Base-by-base conservation (phyloP, 208 protist species). In the Tritrichomonas musculus region DNA sequence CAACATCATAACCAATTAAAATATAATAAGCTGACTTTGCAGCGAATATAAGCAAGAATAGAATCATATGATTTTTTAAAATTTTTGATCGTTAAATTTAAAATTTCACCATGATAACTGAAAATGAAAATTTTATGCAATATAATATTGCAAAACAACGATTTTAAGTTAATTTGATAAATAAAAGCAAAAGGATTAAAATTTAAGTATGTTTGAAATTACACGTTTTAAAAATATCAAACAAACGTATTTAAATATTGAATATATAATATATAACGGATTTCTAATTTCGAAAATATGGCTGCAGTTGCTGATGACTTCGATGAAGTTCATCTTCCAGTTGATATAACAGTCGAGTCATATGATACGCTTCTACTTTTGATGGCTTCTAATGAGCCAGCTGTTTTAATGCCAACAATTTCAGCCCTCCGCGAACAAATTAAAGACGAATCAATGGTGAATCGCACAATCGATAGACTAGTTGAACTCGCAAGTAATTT, bases 321-420 rank as follows among this genome's bases (percentile, higher is more conserved):
- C 77, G 77, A 88, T 53, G 77, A 88, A 88, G 77, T 88, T 14
- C 77, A 88, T 53, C 77, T 88, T 53, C 77, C 77, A 57, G 77
- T 88, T 13, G 77, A 88, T 88, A 88, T 88, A 13, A 88, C 77
- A 88, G 47, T 88, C 8, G 41, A 53, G 57, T 39, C 47, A 53
- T 88, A 88, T 39, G 77, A 88, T 22, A 88, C 77, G 2, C 77
- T 88, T 57, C 77, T 88, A 27, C 41, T 88, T 57, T 47, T 88
- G 25, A 88, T 88, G 77, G 47, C 41, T 17, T 88, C 77, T 27
- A 88, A 88, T 30, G 77, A 88, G 30, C 47, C 77, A 57, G 47
- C 20, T 47, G 77, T 88, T 50, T 88, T 88, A 57, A 88, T 88
- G 77, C 77, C 77, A 30, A 88, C 77, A 39, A 88, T 88, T 88